Evolutionary conservation across 768 basidiomycete species (phyloP), one percentile per base, ranked within the genome.

Genomic region (Leccinum subtestaceum): DNA sequence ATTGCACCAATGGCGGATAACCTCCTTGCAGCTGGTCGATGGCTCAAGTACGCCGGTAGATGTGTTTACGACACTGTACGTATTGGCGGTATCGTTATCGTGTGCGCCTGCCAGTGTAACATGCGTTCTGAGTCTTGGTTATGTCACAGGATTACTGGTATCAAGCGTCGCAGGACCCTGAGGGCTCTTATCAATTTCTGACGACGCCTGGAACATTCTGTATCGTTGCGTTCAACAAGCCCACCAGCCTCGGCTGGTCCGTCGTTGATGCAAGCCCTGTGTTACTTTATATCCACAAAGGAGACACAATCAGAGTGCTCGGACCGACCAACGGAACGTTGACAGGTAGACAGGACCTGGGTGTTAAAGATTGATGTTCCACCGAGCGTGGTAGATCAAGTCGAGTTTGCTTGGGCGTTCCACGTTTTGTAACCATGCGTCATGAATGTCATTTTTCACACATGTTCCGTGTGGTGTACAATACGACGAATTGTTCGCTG

Each of bases 41-140:
- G 84, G 84, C 69, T 85, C 55, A 71, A 75, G 45, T 77, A 78
- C 47, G 75, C 79, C 2, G 81, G 83, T 13, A 70, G 75, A 1
- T 85, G 83, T 36, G 75, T 85, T 7, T 85, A 83, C 54, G 77
- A 74, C 29, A 84, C 84, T 5, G 84, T 81, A 59, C 12, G 78
- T 72, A 1, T 27, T 55, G 13, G 51, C 5, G 7, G 4, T 1
- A 2, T 36, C 17, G 43, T 19, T 45, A 45, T 45, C 43, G 19
- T 19, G 10, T 19, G 43, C 43, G 43, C 43, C 19, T 5, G 15
- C 43, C 43, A 19, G 11, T 9, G 25, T 19, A 32, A 31, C 32
- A 19, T 29, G n/a, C 4, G 10, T 50, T 43, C 29, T 60, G 52
- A 58, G 2, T 15, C 21, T 2, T 45, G n/a, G 43, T 19, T 11